Percentiles rank a stretch among this genome's conserved stretches.
Conservation (phyloP, 2,329 filamentous ascomycete species). For the Triangularia verruculosa region DNA sequence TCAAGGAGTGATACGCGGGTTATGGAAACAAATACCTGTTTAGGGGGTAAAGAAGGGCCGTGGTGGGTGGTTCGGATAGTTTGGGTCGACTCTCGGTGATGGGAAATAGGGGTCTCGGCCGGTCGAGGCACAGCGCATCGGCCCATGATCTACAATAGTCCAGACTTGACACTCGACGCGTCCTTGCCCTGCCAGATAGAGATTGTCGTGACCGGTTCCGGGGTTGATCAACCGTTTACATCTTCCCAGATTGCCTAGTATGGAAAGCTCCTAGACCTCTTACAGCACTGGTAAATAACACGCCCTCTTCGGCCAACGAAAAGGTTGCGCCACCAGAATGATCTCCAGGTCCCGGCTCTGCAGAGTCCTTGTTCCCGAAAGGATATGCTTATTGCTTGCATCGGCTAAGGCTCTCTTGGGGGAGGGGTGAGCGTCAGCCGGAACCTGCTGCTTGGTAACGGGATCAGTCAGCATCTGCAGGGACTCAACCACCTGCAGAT, state of each 20-base stretch:
- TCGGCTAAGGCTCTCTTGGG: neutral
- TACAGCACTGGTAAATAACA: neutral
- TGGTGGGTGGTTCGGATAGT: neutral
- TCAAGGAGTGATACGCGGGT: neutral
- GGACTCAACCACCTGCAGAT: neutral
- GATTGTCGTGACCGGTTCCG: neutral
- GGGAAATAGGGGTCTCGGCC: neutral
- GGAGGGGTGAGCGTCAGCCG: neutral
- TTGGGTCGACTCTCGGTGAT: neutral
- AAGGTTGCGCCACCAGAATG: conserved; percentile 2
- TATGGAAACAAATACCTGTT: neutral
- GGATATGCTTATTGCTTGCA: conserved; percentile 6
- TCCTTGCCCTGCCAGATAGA: neutral
- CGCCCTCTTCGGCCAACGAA: neutral
- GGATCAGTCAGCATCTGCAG: conserved; percentile 9
- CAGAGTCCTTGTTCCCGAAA: conserved; percentile 3
- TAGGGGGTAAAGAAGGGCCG: neutral
- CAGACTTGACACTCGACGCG: neutral
- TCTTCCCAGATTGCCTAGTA: neutral
- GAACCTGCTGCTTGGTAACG: conserved; percentile 11
- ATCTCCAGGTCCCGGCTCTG: conserved; percentile 3
- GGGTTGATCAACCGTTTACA: neutral
- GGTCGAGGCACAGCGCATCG: neutral
- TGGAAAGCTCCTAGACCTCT: neutral
- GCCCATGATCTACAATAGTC: neutral